These are phyloP conservation scores for Coccinonectria pachysandricola DNA, from an alignment of 2,329 filamentous ascomycete genomes.

Conservation along the genomic window DNA sequence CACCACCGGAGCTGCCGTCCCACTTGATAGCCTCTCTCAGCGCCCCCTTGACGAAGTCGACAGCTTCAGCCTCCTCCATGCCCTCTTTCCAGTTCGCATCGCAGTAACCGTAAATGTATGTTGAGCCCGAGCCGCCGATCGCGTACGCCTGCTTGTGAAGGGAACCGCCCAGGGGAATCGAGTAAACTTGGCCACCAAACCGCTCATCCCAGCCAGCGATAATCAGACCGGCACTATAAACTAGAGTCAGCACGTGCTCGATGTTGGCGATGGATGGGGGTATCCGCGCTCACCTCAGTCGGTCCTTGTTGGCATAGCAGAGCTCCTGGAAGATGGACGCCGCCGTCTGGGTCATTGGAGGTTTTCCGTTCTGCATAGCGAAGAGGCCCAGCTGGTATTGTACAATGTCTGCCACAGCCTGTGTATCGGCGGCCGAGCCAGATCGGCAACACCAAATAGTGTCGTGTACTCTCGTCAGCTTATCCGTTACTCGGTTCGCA, in stretches of 20 bases:
- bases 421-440: conserved; percentile 92
- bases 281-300: conserved; percentile 55
- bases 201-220: conserved; percentile 96
- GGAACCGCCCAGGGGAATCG: conserved; percentile 89
- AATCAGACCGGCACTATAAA: conserved; percentile 77
- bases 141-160: conserved; percentile 95
- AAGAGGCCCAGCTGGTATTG: conserved; percentile 94
- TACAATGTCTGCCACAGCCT: conserved; percentile 95
- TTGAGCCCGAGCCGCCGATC: conserved; percentile 93
- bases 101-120: conserved; percentile 99
- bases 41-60: conserved; percentile 85
- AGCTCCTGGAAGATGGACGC: conserved; percentile 96
- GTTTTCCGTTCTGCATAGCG: conserved; percentile 77
- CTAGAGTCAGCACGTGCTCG: conserved; percentile 7
- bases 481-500: conserved; percentile 97
- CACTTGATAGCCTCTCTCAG: conserved; percentile 95
- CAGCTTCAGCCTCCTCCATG: conserved; percentile 86
- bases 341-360: conserved; percentile 88
- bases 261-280: background rate
- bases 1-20: conserved; percentile 97
- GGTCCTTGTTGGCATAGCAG: conserved; percentile 96
- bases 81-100: conserved; percentile 91
- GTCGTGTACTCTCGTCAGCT: conserved; percentile 95
- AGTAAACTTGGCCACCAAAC: conserved; percentile 95
- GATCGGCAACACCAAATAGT: conserved; percentile 99